A percentile compares a stretch with the other conserved stretches of the same genome.
Evolutionary conservation across 192 early-diverging fungal species (phyloP).

Genomic region (Chytriomyces sp.): DNA sequence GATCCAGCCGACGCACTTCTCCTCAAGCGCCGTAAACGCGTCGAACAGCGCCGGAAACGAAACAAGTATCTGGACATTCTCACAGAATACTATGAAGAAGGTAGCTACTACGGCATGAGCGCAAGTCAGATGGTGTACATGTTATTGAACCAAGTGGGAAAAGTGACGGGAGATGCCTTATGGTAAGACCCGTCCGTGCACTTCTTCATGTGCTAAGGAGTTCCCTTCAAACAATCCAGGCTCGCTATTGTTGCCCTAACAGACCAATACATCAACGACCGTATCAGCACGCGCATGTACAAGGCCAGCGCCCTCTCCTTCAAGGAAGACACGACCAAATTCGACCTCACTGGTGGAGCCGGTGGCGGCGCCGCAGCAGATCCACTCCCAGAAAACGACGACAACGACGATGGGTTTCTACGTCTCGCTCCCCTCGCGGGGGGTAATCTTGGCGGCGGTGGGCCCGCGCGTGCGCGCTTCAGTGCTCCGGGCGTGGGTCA

Average conservation of each 20-base stretch:
- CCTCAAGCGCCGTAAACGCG: constrained; percentile 14
- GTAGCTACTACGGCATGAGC: constrained; percentile 74
- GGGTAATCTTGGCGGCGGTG: not conserved
- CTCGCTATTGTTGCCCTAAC: constrained; percentile 80
- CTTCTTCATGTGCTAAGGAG: no score
- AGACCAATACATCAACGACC: constrained; percentile 75
- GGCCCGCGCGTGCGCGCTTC: constrained; percentile 1
- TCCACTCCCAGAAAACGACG: not conserved
- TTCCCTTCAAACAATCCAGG: constrained; percentile 49
- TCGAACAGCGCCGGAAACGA: constrained; percentile 47
- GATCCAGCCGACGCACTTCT: not conserved
- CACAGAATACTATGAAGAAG: constrained; percentile 81
- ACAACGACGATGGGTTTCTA: not conserved
- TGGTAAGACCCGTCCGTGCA: constrained; percentile 71
- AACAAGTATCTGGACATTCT: constrained; percentile 52
- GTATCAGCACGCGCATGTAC: constrained; percentile 72
- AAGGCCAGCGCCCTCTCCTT: constrained; percentile 58
- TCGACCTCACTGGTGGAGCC: constrained; percentile 38
- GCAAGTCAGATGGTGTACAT: constrained; percentile 72
- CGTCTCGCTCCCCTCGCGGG: not conserved
- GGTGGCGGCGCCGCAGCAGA: constrained; percentile 13
- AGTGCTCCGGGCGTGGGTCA: constrained; percentile 29
- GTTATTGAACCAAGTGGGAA: constrained; percentile 73
- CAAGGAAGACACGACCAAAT: constrained; percentile 72
- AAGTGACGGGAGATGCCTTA: constrained; percentile 68